phyloP scores from a whole-genome alignment of 2,329 filamentous ascomycete species.

The Claviceps quebecensis region DNA sequence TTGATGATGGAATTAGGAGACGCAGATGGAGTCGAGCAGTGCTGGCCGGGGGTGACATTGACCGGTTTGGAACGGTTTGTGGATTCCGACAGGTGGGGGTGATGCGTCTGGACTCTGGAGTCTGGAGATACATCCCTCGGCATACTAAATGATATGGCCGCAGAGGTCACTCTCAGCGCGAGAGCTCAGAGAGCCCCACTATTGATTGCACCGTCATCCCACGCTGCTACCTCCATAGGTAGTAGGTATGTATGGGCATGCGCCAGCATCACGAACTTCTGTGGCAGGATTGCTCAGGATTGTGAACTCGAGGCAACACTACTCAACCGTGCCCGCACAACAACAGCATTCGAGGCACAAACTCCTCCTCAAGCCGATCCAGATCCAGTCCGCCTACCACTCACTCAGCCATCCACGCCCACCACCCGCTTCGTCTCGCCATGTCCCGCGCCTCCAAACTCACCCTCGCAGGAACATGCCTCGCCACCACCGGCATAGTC shows the following conservation, averaged over 20 bases:
- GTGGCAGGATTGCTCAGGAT: not conserved
- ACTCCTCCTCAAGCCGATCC: not conserved
- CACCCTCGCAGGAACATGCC: conserved; percentile 64
- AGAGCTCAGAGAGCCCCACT: not conserved
- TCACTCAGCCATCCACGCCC: not conserved
- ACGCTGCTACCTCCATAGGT: not conserved
- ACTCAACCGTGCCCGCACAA: too few species aligned
- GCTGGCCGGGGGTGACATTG: not conserved
- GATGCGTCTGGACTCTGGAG: too few species aligned
- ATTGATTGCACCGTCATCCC: not conserved
- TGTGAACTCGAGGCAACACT: too few species aligned
- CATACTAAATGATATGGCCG: not conserved
- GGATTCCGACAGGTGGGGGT: not conserved
- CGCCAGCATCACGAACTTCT: not conserved
- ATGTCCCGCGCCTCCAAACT: conserved; percentile 91
- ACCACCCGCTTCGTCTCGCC: not conserved
- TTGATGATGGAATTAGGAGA: not conserved
- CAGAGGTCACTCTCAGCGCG: not conserved
- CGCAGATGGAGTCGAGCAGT: not conserved
- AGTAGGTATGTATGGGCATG: not conserved
- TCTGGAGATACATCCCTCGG: not conserved
- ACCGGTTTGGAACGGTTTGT: not conserved
- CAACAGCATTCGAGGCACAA: too few species aligned
- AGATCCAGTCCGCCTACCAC: not conserved
- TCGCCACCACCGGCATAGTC: conserved; percentile 64